Evolutionary conservation across 345 rosid genomes (phyloP).

Genomic region (Salix koriyanagi): DNA sequence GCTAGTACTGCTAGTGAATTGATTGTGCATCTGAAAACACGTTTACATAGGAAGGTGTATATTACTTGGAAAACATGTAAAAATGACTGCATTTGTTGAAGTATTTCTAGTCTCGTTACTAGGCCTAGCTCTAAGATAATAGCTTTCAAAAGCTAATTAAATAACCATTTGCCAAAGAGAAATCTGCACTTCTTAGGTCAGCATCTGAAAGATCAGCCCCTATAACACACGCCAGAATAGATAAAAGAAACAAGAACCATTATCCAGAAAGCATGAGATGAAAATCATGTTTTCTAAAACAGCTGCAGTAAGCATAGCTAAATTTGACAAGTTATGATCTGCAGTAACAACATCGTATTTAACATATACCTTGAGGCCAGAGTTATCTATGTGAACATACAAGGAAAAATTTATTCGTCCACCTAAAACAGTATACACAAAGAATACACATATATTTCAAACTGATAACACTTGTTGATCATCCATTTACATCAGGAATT

Average conservation of each 20-base stretch:
- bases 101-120: neutral
- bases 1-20: neutral
- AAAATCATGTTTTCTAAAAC: neutral
- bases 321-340: neutral
- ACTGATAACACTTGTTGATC: neutral
- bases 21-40: neutral
- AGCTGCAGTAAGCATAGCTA: neutral
- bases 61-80: neutral
- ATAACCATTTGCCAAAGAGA: constrained; percentile 66
- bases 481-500: neutral
- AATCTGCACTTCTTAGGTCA: constrained; percentile 85
- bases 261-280: neutral
- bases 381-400: neutral
- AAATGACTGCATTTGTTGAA: neutral
- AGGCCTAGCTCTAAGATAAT: neutral
- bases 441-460: neutral
- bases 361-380: neutral
- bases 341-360: neutral
- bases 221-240: constrained; percentile 16
- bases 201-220: constrained; percentile 94
- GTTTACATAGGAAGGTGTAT: neutral
- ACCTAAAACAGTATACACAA: neutral
- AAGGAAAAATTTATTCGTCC: neutral
- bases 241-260: neutral
- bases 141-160: neutral